Conservation (phyloP, 2,329 filamentous ascomycete genomes). For the Epicoccum nigrum region DNA sequence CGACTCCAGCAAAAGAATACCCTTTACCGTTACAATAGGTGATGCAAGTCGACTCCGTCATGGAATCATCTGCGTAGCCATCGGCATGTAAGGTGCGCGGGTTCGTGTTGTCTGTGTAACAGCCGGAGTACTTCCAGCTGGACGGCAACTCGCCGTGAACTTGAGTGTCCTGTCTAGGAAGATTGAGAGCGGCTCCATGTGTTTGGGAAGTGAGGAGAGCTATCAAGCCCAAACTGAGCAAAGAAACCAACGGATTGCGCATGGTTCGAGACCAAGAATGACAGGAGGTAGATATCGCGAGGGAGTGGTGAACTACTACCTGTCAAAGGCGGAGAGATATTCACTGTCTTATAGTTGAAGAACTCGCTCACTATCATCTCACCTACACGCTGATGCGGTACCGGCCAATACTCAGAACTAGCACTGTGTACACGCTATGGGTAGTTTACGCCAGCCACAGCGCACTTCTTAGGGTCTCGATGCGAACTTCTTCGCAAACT, state of each 20-base stretch:
- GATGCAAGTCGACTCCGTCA: conserved; percentile 1
- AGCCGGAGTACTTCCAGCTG: not conserved
- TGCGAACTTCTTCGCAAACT: too few relatives aligned
- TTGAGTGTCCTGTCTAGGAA: not conserved
- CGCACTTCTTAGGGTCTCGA: too few relatives aligned
- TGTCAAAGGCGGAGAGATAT: too few relatives aligned
- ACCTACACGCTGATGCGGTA: not conserved
- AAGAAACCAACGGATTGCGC: not conserved
- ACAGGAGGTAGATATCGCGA: not conserved
- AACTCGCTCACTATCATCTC: not conserved
- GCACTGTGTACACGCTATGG: too few relatives aligned
- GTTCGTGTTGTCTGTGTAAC: not conserved
- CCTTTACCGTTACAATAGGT: not conserved
- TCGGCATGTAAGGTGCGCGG: conserved; percentile 1
- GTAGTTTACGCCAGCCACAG: too few relatives aligned
- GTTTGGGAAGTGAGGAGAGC: not conserved
- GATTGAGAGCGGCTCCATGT: not conserved
- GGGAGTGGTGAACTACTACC: too few relatives aligned
- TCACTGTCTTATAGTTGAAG: too few relatives aligned
- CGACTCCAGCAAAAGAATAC: not conserved
- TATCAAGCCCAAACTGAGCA: not conserved
- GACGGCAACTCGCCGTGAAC: not conserved
- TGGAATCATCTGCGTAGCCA: not conserved
- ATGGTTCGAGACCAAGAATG: not conserved
- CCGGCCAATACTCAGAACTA: too few relatives aligned